These are phyloP conservation scores for Chara braunii DNA, from an alignment of 139 green algal genomes.

Conservation along the genomic window DNA sequence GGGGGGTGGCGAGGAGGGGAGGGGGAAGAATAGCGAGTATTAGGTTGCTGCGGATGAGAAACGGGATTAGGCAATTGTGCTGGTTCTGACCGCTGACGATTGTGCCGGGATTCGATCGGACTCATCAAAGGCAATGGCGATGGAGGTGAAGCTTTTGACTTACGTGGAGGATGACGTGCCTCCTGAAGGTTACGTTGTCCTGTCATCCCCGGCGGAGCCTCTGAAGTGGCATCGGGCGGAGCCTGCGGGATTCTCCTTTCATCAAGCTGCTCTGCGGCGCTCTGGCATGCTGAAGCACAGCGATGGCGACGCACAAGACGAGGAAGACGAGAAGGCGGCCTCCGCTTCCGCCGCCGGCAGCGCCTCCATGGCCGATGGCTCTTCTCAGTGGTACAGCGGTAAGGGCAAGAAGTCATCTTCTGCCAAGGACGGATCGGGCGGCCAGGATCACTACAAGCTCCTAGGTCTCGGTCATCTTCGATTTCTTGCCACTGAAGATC, in stretches of 20 bases:
- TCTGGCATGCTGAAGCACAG: slow-evolving; percentile 1
- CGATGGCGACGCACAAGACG: not conserved
- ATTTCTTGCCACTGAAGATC: slow-evolving; percentile 37
- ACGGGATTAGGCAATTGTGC: not conserved
- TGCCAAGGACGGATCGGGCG: slow-evolving; percentile 4
- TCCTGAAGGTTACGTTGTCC: not conserved
- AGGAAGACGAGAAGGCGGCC: no score
- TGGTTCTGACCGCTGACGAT: not conserved
- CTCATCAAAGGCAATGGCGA: not conserved
- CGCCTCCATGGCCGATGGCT: no score
- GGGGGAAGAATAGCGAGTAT: not conserved
- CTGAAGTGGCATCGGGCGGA: not conserved
- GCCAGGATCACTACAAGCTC: slow-evolving; percentile 39
- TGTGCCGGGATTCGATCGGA: not conserved
- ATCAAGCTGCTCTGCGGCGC: slow-evolving; percentile 15
- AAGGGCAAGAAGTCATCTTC: not conserved
- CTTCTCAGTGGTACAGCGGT: not conserved
- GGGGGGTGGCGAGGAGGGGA: not conserved
- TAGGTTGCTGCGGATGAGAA: not conserved
- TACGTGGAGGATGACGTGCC: not conserved
- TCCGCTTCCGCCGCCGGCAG: no score
- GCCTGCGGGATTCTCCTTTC: slow-evolving; percentile 20
- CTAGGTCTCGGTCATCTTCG: slow-evolving; percentile 38
- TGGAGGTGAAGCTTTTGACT: not conserved
- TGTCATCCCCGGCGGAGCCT: not conserved